Conservation (phyloP, 768 basidiomycete species). For the Tubosaeta sp. region DNA sequence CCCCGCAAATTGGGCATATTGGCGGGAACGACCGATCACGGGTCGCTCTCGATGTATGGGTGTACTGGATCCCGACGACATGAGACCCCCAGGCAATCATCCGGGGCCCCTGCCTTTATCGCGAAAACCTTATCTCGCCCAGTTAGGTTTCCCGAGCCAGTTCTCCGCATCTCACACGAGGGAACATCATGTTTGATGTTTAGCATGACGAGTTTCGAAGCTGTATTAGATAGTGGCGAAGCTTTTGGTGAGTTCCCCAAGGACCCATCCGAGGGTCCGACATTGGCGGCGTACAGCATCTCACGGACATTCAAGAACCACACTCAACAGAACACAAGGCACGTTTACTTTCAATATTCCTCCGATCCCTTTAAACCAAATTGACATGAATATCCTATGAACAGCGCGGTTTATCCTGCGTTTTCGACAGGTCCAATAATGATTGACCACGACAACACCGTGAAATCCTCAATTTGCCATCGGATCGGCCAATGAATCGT, state of each 20-base stretch:
- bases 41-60: conserved; percentile 73
- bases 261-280: conserved; percentile 53
- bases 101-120: conserved; percentile 17
- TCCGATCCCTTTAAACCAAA: background rate
- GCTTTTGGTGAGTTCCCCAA: conserved; percentile 27
- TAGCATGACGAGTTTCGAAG: conserved; percentile 31
- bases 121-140: background rate
- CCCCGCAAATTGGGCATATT: conserved; percentile 76
- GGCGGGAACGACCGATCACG: conserved; percentile 84
- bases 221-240: conserved; percentile 33
- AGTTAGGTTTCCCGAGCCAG: conserved; percentile 62
- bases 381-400: conserved; percentile 57
- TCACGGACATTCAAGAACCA: conserved; percentile 74
- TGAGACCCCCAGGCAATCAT: conserved; percentile 31
- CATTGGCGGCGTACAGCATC: conserved; percentile 71
- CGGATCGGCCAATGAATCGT: conserved; percentile 80
- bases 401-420: conserved; percentile 59
- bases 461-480: conserved; percentile 81
- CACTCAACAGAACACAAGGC: conserved; percentile 78
- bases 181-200: conserved; percentile 53
- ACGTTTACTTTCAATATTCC: conserved; percentile 1
- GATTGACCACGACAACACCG: conserved; percentile 78
- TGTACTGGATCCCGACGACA: conserved; percentile 71
- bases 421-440: conserved; percentile 68
- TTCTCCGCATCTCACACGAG: conserved; percentile 68